Base-by-base conservation (phyloP, 352 stramenopile species). In the Pythium periplocum region DNA sequence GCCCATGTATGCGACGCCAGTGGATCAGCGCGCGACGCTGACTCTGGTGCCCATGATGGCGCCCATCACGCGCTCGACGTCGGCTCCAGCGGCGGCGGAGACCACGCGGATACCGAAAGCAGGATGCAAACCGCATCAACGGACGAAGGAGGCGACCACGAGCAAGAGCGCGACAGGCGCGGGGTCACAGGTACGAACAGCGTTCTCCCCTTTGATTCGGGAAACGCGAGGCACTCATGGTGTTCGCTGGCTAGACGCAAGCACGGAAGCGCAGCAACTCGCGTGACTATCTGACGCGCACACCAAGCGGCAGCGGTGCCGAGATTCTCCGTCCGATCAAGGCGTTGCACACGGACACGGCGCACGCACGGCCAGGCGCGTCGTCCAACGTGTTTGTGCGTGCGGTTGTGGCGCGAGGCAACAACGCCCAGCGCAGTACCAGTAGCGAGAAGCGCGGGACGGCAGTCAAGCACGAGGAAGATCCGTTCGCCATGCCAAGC, bases 301-400 rank as follows among this genome's bases (percentile, higher is more conserved):
- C 17, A 6, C 38, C 59, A 30, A 34, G 52, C 10, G 31, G 53
- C 9, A 26, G 17, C 17, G 17, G 17, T 26, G 17, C 17, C 17
- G 17, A 26, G 17, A 26, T 26, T 26, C 17, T 26, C 17, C 17
- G 17, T 26, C 17, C 17, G 17, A 26, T 26, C 4, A 59, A 62
- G 36, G 9, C 45, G 8, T 17, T 48, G 8, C 10, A 33, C 6
- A 31, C 48, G 11, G 32, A 53, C 6, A 41, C 45, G 4, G 11
- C 49, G 17, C 17, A 26, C 17, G 17, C 17, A 26, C 17, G 17
- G 17, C 17, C 17, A 26, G 17, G 17, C 17, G 17, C 17, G 17
- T 26, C 53, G 11, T 59, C 58, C 53, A 66, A 51, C 40, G 53
- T 62, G 17, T 66, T 68, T 52, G 61, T 68, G n/a, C 61, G 61